Percentiles rank a stretch among this genome's conserved stretches.
phyloP scores from a whole-genome alignment of 2,329 filamentous ascomycete genomes.

The Periconia sp. region DNA sequence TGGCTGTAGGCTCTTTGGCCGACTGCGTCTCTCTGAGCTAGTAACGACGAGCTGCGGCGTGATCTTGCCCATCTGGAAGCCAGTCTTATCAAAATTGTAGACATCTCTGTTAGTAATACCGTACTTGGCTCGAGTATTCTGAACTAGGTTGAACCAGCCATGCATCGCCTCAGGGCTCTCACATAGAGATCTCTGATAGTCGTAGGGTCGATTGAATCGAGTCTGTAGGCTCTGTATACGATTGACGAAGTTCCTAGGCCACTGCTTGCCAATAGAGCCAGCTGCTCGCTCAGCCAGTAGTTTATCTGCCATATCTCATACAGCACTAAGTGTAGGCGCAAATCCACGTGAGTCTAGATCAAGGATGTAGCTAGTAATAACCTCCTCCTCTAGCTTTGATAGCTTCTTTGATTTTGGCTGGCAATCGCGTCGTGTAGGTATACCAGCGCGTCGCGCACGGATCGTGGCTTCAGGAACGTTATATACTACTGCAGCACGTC shows the following conservation, averaged over 20 bases:
- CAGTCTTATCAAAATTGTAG: conserved; percentile 27
- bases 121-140: conserved; percentile 15
- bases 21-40: conserved; percentile 13
- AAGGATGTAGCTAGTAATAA: conserved; percentile 21
- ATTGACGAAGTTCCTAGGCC: conserved; percentile 16
- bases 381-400: conserved; percentile 17
- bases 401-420: conserved; percentile 11
- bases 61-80: conserved; percentile 21
- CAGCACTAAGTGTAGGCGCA: conserved; percentile 9
- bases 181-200: conserved; percentile 5
- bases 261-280: conserved; percentile 15
- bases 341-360: conserved; percentile 20
- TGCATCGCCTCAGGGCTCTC: conserved; percentile 9
- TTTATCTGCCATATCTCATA: conserved; percentile 25
- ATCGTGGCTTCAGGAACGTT: conserved; percentile 6
- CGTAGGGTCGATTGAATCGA: conserved; percentile 16
- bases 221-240: conserved; percentile 18
- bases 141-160: conserved; percentile 15
- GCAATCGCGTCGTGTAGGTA: neutral
- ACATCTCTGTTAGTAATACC: conserved; percentile 16
- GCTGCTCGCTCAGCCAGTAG: conserved; percentile 16
- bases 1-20: conserved; percentile 25
- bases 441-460: conserved; percentile 3
- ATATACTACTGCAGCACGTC: conserved; percentile 10
- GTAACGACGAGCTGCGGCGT: conserved; percentile 11